Evolutionary conservation across 83 land plant species (phyloP).

Genomic region (Picea mariana): DNA sequence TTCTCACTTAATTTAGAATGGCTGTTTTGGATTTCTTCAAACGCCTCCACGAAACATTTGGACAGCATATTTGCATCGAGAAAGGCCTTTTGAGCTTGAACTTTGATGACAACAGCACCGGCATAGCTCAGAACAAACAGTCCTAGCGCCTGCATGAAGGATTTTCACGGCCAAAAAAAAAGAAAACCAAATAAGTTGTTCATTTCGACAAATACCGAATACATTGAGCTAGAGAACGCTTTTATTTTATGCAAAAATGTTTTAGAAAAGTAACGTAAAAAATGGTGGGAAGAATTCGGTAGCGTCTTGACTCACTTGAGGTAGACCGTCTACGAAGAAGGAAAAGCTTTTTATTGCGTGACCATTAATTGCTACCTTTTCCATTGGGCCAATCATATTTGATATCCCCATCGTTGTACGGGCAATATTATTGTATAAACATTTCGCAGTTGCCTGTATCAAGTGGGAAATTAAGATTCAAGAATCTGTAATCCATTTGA

Average conservation of each 20-base stretch:
- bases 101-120: background rate
- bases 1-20: too few species aligned
- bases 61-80: background rate
- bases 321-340: background rate
- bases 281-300: too few species aligned
- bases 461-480: too few species aligned
- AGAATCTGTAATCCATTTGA: too few species aligned
- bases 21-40: too few species aligned
- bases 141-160: background rate
- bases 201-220: too few species aligned
- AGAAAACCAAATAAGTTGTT: too few species aligned
- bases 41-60: background rate
- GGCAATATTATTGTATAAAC: conserved; percentile 31
- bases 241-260: too few species aligned
- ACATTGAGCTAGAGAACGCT: too few species aligned
- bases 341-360: background rate
- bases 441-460: conserved; percentile 16
- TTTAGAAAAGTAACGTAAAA: too few species aligned
- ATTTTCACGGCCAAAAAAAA: too few species aligned
- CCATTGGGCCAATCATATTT: conserved; percentile 38
- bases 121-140: background rate
- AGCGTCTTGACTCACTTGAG: background rate
- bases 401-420: conserved; percentile 45
- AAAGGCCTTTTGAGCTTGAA: background rate
- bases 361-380: background rate